Base-by-base conservation (phyloP, 306 rosid genomes). In the Gynostemma pentaphyllum region DNA sequence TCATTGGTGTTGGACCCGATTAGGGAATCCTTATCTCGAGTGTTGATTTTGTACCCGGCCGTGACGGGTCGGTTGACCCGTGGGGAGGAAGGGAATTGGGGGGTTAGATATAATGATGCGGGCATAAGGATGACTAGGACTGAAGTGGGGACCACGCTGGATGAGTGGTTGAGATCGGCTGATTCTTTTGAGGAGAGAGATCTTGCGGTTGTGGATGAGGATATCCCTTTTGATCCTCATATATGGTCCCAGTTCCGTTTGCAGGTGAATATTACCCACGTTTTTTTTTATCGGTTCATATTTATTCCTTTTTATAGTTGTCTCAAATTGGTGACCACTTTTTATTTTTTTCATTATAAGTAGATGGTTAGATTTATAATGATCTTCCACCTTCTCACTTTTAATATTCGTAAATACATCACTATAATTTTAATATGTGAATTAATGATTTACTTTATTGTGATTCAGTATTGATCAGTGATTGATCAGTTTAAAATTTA, bases 241-340 rank as follows among this genome's bases (percentile, higher is more conserved):
- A 67, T 45, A 0, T 85, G 94, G 94, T 83, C 96, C 0, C 86
- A 87, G 5, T 83, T 78, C 54, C 81, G 55, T 22, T 68, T 88
- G 37, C 96, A 88, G 94, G 94, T 84, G 54, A 51, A 27, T 8
- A 26, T 26, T 26, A 45, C n/a, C 4, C 0, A 45, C n/a, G 8
- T 46, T 45, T 0, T 40, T 12, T 41, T 45, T 4, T 45, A n/a
- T 7, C 2, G 2, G 1, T 22, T 47, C 21, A 7, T 45, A 15
- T n/a, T 0, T 15, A 34, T 34, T n/a, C 14, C 12, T 42, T 45
- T n/a, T n/a, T 45, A 3, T 42, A 13, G 13, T 14, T 14, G n/a
- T 42, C n/a, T n/a, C n/a, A n/a, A n/a, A n/a, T n/a, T n/a, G n/a
- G n/a, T n/a, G n/a, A n/a, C n/a, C n/a, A n/a, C n/a, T n/a, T n/a